These are phyloP conservation scores for Tilletiopsis washingtonensis DNA, from an alignment of 1,284 basidiomycete species.

Conservation along the genomic window DNA sequence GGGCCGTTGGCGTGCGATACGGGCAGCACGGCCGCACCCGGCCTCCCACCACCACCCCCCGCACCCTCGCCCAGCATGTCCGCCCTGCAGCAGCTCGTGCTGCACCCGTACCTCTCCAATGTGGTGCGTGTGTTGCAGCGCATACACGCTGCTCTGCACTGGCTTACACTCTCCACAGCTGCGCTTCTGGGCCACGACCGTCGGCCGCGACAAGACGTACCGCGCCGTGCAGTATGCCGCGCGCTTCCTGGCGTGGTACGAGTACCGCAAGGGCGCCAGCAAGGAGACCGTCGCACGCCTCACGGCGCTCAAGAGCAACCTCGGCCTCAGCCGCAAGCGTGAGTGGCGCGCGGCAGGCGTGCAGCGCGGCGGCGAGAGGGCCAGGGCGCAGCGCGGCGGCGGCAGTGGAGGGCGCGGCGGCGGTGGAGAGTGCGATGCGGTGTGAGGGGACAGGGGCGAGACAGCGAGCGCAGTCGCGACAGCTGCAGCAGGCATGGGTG, in stretches of 20 bases:
- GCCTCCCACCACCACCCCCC: too few relatives aligned
- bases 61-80: too few relatives aligned
- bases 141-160: neutral
- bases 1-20: too few relatives aligned
- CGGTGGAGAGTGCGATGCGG: too few relatives aligned
- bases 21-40: too few relatives aligned
- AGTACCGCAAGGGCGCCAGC: slow-evolving; percentile 47
- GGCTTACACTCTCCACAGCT: slow-evolving; percentile 14
- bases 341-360: slow-evolving; percentile 9
- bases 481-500: too few relatives aligned
- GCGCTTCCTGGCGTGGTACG: slow-evolving; percentile 77
- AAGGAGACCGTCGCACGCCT: slow-evolving; percentile 49
- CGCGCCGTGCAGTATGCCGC: slow-evolving; percentile 86
- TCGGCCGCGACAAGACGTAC: slow-evolving; percentile 61
- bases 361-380: neutral
- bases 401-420: too few relatives aligned
- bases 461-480: too few relatives aligned
- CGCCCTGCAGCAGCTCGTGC: slow-evolving; percentile 43
- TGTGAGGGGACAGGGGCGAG: too few relatives aligned
- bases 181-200: slow-evolving; percentile 47
- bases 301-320: slow-evolving; percentile 49
- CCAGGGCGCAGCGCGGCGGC: too few relatives aligned
- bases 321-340: slow-evolving; percentile 50
- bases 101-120: slow-evolving; percentile 45
- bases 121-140: too few relatives aligned